Base-by-base conservation (phyloP, 2,329 filamentous ascomycete genomes). In the Uncinocarpus reesii region DNA sequence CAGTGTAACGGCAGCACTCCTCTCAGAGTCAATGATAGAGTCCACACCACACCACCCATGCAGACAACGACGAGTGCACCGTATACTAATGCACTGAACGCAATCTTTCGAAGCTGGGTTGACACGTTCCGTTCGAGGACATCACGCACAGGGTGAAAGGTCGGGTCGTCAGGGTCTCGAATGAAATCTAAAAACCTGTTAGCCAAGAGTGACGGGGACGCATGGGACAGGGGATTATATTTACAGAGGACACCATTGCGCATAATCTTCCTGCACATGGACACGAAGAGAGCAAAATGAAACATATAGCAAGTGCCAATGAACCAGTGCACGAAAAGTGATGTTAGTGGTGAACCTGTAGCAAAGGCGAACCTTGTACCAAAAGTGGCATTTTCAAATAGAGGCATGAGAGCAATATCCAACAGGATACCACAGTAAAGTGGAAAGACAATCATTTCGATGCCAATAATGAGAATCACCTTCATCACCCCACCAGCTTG, bases 261-360 rank as follows among this genome's bases (percentile, higher is more conserved):
- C 83, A 98, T 86, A 51, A 96, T 95, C 70, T 95, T 95, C 53
- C 92, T 83, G 67, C 92, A 98, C 89, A 98, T 96, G 49, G 89
- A 93, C 15, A 98, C 92, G 62, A 98, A 98, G 2, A 98, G 77
- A 4, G 92, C 92, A 63, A 98, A 98, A 64, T 98, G 92, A 69
- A 98, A 98, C 93, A 98, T 98, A 67, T 98, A 98, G 54, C 89
- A 94, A 2, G 92, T 98, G 42, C 92, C 92, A 49, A 95, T 83
- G 61, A 98, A 98, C 92, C 92, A 98, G 65, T 98, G 92, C 45
- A 96, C 84, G 63, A 98, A 98, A 11, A 93, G 79, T 11, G 90
- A 95, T 0, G 88, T 95, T 56, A 90, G 76, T 0, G 92, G 92
- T 52, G 83, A 87, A 52, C 80, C 75, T 47, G 79, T 71, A 1